Base-by-base conservation (phyloP, 331 rosid genomes). In the Quercus lobata region DNA sequence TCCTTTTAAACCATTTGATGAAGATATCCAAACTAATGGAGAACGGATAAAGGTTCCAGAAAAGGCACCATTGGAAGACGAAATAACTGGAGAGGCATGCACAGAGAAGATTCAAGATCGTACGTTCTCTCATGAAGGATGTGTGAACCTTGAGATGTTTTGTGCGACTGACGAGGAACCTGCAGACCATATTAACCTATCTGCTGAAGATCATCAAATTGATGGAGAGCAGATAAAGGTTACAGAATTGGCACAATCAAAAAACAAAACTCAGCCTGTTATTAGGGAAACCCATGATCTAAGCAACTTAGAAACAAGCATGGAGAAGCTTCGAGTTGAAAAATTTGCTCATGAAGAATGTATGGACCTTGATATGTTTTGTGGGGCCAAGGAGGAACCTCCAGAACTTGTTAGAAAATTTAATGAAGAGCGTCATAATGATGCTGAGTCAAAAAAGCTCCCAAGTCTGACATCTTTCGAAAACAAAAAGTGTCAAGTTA, bases 271-370 rank as follows among this genome's bases (percentile, higher is more conserved):
- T 53, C 72, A 41, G 69, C 84, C 55, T 72, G 71, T 72, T 25
- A 73, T 74, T 72, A 54, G 62, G 54, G 87, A 81, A 83, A 86
- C 71, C 46, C 41, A 17, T 46, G 77, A 32, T 49, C 69, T 70
- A 58, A 78, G 79, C 68, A 78, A 35, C 76, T 72, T 61, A 58
- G 79, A 56, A 70, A 82, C 76, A 77, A 84, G 82, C 66, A 77
- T 69, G 60, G 91, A 82, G 88, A 84, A 80, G 70, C 81, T 84
- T 78, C 87, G 35, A 57, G 86, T 58, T 81, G 78, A 81, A 80
- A 79, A 76, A 66, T 27, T 68, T 46, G 24, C 85, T 76, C 65
- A n/a, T 73, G 83, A 54, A 41, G 90, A 86, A 76, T 58, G 57
- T 25, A 34, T 80, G 78, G 83, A 65, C 75, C 74, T 60, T 76